A percentile compares a stretch with the other conserved stretches of the same genome.
Conservation (phyloP, 306 rosid species). For the Macrotyloma uniflorum region DNA sequence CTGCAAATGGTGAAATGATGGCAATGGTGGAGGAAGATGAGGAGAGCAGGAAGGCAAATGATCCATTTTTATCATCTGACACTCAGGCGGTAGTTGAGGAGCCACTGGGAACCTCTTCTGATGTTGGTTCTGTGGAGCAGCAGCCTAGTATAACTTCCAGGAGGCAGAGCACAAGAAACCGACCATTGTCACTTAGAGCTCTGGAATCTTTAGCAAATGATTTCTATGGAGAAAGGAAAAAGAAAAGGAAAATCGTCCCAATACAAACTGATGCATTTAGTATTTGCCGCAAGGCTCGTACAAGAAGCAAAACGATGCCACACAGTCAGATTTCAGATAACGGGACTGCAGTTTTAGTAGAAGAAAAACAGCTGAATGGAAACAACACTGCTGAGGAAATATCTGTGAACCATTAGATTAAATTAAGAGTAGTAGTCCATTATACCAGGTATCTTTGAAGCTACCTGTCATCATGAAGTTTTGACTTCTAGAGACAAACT, state of each 20-base stretch:
- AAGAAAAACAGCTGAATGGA: conserved; percentile 54
- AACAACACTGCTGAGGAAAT: conserved; percentile 32
- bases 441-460: conserved; percentile 26
- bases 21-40: conserved; percentile 40
- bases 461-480: conserved; percentile 7
- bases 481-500: conserved; percentile 9
- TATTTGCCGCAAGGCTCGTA: conserved; percentile 51
- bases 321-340: conserved; percentile 37
- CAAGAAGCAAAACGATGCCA: conserved; percentile 40
- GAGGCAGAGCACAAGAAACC: conserved; percentile 69
- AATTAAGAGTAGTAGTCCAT: conserved; percentile 5
- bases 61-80: conserved; percentile 19
- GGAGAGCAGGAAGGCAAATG: conserved; percentile 24
- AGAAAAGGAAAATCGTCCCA: conserved; percentile 29
- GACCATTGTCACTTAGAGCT: conserved; percentile 63
- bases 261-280: conserved; percentile 36
- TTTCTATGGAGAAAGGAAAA: conserved; percentile 44
- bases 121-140: background rate
- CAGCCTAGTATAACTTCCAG: background rate
- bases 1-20: conserved; percentile 32
- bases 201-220: conserved; percentile 70
- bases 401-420: conserved; percentile 42
- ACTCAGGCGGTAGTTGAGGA: conserved; percentile 38
- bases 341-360: conserved; percentile 25
- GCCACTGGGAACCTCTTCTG: background rate